These are phyloP conservation scores for Gymnopus androsaceus DNA, from an alignment of 1,284 basidiomycete genomes.

Conservation along the genomic window DNA sequence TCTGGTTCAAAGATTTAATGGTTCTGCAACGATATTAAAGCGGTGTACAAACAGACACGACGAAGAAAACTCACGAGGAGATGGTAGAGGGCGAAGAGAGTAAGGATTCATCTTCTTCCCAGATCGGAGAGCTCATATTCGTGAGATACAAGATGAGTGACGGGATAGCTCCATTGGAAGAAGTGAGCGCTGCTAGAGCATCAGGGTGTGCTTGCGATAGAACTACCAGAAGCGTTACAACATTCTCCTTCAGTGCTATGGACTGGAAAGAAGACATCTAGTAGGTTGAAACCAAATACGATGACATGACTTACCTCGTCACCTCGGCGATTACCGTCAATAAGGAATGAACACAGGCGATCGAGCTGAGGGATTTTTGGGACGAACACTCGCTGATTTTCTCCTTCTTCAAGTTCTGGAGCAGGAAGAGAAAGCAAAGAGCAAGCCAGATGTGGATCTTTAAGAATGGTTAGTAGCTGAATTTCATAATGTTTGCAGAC, in stretches of 20 bases:
- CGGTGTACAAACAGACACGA: not conserved
- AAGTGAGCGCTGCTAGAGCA: conserved; percentile 47
- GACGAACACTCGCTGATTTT: not conserved
- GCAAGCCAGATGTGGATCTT: conserved; percentile 15
- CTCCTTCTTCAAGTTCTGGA: conserved; percentile 33
- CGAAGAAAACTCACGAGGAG: conserved; percentile 37
- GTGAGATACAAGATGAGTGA: conserved; percentile 59
- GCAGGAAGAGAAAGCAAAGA: conserved; percentile 12
- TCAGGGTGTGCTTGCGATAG: conserved; percentile 57
- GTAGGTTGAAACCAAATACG: conserved; percentile 20
- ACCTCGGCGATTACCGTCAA: conserved; percentile 43
- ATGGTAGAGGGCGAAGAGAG: conserved; percentile 38
- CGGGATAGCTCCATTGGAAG: conserved; percentile 58
- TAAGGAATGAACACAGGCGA: conserved; percentile 51
- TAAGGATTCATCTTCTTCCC: conserved; percentile 62
- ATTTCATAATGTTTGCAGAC: conserved; percentile 24
- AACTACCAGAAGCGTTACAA: conserved; percentile 58
- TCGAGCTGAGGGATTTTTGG: conserved; percentile 45
- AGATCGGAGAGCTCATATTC: conserved; percentile 54
- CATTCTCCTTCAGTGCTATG: conserved; percentile 44
- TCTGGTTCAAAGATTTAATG: conserved; percentile 50
- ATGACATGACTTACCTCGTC: conserved; percentile 41
- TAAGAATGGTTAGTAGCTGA: not conserved
- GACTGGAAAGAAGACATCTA: conserved; percentile 29
- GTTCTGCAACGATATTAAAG: conserved; percentile 38